These are phyloP conservation scores for Glaciozyma martinii DNA, from an alignment of 768 basidiomycete genomes.

Conservation along the genomic window DNA sequence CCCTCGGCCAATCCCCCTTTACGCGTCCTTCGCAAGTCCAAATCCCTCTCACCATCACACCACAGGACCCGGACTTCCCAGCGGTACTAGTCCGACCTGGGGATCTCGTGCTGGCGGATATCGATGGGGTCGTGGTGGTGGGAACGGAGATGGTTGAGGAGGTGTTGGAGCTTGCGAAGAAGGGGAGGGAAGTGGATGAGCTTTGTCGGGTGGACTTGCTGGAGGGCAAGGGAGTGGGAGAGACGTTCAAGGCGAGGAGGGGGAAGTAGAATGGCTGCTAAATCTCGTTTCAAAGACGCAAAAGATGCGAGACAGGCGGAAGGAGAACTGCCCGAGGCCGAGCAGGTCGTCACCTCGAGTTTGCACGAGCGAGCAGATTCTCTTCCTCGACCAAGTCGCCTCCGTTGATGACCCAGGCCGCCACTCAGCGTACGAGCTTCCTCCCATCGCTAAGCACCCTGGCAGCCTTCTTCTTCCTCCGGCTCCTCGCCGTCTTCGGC, in stretches of 20 bases:
- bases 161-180: slow-evolving; percentile 54
- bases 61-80: slow-evolving; percentile 42
- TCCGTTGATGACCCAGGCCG: too few relatives aligned
- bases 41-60: slow-evolving; percentile 48
- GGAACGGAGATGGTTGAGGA: slow-evolving; percentile 49
- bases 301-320: too few relatives aligned
- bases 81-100: slow-evolving; percentile 57
- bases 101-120: slow-evolving; percentile 77
- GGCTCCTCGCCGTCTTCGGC: neutral
- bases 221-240: slow-evolving; percentile 62
- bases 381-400: too few relatives aligned
- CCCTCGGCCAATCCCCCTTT: slow-evolving; percentile 75
- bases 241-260: slow-evolving; percentile 49
- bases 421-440: too few relatives aligned
- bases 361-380: too few relatives aligned
- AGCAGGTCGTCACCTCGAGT: too few relatives aligned
- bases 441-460: too few relatives aligned
- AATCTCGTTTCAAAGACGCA: too few relatives aligned
- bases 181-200: slow-evolving; percentile 58
- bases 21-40: slow-evolving; percentile 70
- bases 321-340: too few relatives aligned
- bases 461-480: neutral
- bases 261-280: too few relatives aligned
- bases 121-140: slow-evolving; percentile 80
- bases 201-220: slow-evolving; percentile 65